Conservation (phyloP, 2,329 filamentous ascomycete species). For the Orbilia oligospora region DNA sequence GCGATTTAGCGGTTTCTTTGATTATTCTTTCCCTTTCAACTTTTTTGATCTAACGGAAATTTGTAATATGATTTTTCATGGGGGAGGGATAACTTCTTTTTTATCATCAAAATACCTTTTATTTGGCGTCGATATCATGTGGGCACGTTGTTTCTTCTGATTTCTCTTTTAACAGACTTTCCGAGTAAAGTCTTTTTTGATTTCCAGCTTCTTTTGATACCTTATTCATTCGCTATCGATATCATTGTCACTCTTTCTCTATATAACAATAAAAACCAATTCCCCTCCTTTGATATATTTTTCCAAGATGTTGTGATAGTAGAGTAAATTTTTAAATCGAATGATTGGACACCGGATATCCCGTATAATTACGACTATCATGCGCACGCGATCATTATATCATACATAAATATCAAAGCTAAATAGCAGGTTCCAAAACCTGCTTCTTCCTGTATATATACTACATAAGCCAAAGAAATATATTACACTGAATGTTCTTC, state of each 20-base stretch:
- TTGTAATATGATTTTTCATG: constrained; percentile 46
- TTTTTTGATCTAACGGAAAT: constrained; percentile 17
- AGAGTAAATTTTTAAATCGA: too few species aligned
- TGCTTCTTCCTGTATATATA: too few species aligned
- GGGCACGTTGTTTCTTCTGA: constrained; percentile 10
- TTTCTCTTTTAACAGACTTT: constrained; percentile 26
- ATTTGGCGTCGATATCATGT: constrained; percentile 47
- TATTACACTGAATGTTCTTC: too few species aligned
- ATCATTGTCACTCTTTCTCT: constrained; percentile 32
- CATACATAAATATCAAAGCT: too few species aligned
- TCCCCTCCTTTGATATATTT: constrained; percentile 37
- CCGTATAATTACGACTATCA: too few species aligned
- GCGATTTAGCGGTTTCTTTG: constrained; percentile 58
- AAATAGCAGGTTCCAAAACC: too few species aligned
- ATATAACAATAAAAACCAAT: constrained; percentile 49
- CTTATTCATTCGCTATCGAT: constrained; percentile 22
- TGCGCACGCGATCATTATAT: too few species aligned
- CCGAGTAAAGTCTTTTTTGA: constrained; percentile 29
- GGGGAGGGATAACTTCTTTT: constrained; percentile 32
- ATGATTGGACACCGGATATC: too few species aligned
- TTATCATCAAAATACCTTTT: constrained; percentile 23
- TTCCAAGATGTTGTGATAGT: background rate
- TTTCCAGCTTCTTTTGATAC: constrained; percentile 3
- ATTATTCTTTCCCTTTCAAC: constrained; percentile 23
- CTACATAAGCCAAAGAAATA: too few species aligned